These are phyloP conservation scores for Vitis hybrid DNA, from an alignment of 177 flowering plant genomes.

Conservation along the genomic window DNA sequence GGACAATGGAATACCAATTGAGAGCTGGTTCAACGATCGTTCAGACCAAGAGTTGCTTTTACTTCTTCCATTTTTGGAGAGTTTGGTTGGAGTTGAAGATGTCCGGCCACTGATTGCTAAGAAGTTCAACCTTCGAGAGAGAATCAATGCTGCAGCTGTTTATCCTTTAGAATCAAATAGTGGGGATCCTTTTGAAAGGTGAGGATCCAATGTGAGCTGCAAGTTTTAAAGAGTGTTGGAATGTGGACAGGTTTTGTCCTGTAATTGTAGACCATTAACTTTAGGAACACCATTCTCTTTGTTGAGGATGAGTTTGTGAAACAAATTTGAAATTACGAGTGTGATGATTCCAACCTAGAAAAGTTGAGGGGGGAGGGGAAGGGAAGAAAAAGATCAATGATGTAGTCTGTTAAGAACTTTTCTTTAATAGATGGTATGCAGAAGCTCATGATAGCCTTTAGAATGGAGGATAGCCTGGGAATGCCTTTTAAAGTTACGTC, in stretches of 20 bases:
- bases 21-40: slow-evolving; percentile 98
- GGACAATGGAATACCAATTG: slow-evolving; percentile 94
- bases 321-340: neutral
- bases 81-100: slow-evolving; percentile 80
- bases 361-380: no score
- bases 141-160: slow-evolving; percentile 63
- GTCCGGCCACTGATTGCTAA: slow-evolving; percentile 85
- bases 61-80: slow-evolving; percentile 88
- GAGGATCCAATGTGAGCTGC: slow-evolving; percentile 10
- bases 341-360: neutral
- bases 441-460: no score
- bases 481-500: no score
- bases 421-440: no score
- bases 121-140: slow-evolving; percentile 75
- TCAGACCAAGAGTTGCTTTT: slow-evolving; percentile 67
- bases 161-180: slow-evolving; percentile 36
- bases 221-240: neutral
- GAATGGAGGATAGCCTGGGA: no score
- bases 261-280: slow-evolving; percentile 6
- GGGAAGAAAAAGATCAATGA: no score
- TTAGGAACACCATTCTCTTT: slow-evolving; percentile 5
- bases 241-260: neutral
- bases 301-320: slow-evolving; percentile 7
- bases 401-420: no score
- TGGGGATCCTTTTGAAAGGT: slow-evolving; percentile 44